Percentiles rank a stretch among this genome's conserved stretches.
phyloP scores from a whole-genome alignment of 371 early-diverging fungal genomes.

The Fennellomyces sp. region DNA sequence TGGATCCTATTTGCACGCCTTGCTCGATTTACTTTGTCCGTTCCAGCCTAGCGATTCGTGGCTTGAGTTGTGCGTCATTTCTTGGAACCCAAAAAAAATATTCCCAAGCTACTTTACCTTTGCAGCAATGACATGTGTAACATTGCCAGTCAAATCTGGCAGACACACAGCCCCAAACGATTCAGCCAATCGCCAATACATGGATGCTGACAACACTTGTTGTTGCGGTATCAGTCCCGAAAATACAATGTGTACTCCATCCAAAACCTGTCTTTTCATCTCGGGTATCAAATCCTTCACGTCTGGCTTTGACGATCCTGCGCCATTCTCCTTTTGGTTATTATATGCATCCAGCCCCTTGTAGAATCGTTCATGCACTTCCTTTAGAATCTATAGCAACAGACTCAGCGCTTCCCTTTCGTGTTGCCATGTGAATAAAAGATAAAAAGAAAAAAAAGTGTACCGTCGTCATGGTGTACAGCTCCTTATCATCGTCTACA shows the following conservation, averaged over 20 bases:
- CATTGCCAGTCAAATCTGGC: constrained; percentile 50
- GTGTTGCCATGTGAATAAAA: neutral
- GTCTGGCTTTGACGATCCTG: constrained; percentile 32
- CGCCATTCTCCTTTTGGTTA: constrained; percentile 11
- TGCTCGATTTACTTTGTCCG: constrained; percentile 64
- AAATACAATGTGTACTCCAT: constrained; percentile 54
- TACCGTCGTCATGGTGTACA: constrained; percentile 54
- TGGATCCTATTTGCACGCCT: constrained; percentile 35
- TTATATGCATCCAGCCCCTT: constrained; percentile 30
- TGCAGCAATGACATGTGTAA: constrained; percentile 83
- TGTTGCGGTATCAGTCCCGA: constrained; percentile 60
- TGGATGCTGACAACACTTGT: constrained; percentile 48
- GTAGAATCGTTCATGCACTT: constrained; percentile 59
- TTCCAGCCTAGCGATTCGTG: constrained; percentile 60
- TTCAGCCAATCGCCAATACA: constrained; percentile 74
- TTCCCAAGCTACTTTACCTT: constrained; percentile 39
- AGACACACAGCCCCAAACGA: constrained; percentile 75
- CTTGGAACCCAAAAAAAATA: too few species aligned
- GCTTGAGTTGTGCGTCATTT: too few species aligned
- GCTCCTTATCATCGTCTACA: constrained; percentile 58
- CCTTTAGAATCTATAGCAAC: constrained; percentile 44
- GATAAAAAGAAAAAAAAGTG: neutral
- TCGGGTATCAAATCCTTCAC: constrained; percentile 54
- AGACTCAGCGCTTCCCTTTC: neutral
- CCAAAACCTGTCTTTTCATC: constrained; percentile 52